phyloP scores from a whole-genome alignment of 2,329 filamentous ascomycete species.

The Xylariaceae sp. region DNA sequence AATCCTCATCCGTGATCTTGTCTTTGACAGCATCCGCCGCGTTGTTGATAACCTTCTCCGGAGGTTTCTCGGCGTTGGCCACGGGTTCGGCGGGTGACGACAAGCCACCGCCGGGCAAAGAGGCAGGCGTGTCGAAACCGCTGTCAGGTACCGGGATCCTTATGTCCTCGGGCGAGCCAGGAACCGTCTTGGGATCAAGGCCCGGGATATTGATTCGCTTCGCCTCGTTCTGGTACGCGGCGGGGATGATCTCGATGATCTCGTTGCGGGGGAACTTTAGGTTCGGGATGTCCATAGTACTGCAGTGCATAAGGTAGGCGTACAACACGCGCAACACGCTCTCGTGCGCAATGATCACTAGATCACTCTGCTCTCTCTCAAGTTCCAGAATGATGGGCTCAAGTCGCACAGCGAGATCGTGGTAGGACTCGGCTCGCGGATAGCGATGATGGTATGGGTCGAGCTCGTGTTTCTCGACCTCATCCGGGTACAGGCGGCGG shows the following conservation, averaged over 20 bases:
- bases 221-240: constrained; percentile 94
- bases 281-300: constrained; percentile 87
- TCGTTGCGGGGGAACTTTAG: constrained; percentile 93
- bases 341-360: constrained; percentile 98
- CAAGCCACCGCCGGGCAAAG: constrained; percentile 44
- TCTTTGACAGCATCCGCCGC: constrained; percentile 27
- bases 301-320: constrained; percentile 97
- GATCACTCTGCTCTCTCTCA: constrained; percentile 92
- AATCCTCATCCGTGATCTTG: constrained; percentile 29
- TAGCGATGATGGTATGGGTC: constrained; percentile 98
- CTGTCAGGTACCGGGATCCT: constrained; percentile 64
- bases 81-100: constrained; percentile 41
- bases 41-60: constrained; percentile 26
- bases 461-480: constrained; percentile 85
- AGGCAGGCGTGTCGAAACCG: constrained; percentile 35
- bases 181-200: constrained; percentile 62
- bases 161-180: constrained; percentile 75
- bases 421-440: constrained; percentile 95
- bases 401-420: constrained; percentile 94
- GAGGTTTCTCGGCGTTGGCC: constrained; percentile 22
- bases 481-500: constrained; percentile 77
- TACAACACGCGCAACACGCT: constrained; percentile 96
- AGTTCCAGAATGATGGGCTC: constrained; percentile 97
- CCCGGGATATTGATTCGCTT: constrained; percentile 83
- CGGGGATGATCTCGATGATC: constrained; percentile 98